Conservation (phyloP, 1,284 basidiomycete species). For the Cutaneotrichosporon arboriforme region DNA sequence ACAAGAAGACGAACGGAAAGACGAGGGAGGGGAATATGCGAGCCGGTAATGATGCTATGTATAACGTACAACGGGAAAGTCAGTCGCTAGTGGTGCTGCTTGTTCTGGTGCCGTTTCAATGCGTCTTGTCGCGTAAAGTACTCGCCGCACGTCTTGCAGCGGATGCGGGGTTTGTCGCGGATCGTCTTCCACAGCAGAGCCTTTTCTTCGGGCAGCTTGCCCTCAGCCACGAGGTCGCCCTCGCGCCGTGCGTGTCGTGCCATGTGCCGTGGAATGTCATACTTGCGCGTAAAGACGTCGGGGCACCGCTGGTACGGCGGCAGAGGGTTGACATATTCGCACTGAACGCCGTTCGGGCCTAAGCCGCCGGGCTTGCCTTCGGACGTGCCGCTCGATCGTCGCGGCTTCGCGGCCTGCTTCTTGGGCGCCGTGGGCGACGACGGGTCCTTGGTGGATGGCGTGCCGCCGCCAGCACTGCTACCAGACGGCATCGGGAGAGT, state of each 20-base stretch:
- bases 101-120: conserved; percentile 43
- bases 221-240: conserved; percentile 43
- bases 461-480: too few species aligned
- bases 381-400: conserved; percentile 3
- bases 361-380: conserved; percentile 13
- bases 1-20: too few species aligned
- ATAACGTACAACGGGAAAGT: neutral
- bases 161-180: conserved; percentile 43
- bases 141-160: conserved; percentile 37
- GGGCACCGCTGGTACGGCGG: conserved; percentile 45
- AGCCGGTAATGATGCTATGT: neutral
- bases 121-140: conserved; percentile 46
- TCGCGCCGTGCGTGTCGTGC: conserved; percentile 43
- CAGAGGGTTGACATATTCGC: conserved; percentile 43
- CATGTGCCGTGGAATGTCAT: conserved; percentile 46
- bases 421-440: neutral
- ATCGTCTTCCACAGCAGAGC: conserved; percentile 44
- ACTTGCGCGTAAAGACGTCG: conserved; percentile 45
- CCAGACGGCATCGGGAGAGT: conserved; percentile 4
- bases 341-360: conserved; percentile 36
- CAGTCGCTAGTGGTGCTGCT: conserved; percentile 22
- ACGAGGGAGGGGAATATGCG: too few species aligned
- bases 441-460: neutral
- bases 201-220: conserved; percentile 39
- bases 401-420: neutral